Conservation (phyloP, 1,284 basidiomycete genomes). For the Lentinula novae-zelandiae region DNA sequence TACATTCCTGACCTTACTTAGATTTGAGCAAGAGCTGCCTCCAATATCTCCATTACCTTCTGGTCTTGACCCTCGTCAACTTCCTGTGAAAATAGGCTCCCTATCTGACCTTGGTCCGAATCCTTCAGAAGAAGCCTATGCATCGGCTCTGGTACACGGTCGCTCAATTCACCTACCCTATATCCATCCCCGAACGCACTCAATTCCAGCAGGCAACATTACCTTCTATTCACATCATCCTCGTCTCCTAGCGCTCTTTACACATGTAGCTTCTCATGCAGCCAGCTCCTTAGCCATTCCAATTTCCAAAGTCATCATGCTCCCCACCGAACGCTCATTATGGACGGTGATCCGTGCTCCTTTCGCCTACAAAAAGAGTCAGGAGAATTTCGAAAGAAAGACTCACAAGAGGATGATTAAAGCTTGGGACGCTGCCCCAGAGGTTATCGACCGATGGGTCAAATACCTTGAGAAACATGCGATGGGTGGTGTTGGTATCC, state of each 20-base stretch:
- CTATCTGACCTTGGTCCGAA: conserved; percentile 12
- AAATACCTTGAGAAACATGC: conserved; percentile 77
- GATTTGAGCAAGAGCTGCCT: neutral
- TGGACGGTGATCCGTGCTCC: conserved; percentile 89
- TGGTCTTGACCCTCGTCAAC: conserved; percentile 11
- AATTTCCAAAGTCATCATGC: conserved; percentile 58
- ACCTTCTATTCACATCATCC: conserved; percentile 81
- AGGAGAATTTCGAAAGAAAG: conserved; percentile 92
- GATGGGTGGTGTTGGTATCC: conserved; percentile 85
- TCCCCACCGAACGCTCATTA: conserved; percentile 77
- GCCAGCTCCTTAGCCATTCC: conserved; percentile 86
- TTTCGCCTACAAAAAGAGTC: conserved; percentile 92
- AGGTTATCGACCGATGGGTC: conserved; percentile 81
- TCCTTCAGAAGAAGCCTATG: conserved; percentile 40
- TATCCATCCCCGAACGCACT: conserved; percentile 62
- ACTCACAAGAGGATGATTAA: conserved; percentile 87
- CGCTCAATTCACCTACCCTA: conserved; percentile 50
- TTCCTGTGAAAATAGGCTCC: conserved; percentile 9
- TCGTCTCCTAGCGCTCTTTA: conserved; percentile 72
- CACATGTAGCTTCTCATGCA: conserved; percentile 82
- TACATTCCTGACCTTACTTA: neutral
- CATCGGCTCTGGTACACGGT: conserved; percentile 55
- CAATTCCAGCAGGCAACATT: conserved; percentile 79
- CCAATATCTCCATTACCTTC: conserved; percentile 5
- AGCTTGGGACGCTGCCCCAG: conserved; percentile 84